Evolutionary conservation across 257 asterid species (phyloP).

Genomic region (Fraxinus pennsylvanica): DNA sequence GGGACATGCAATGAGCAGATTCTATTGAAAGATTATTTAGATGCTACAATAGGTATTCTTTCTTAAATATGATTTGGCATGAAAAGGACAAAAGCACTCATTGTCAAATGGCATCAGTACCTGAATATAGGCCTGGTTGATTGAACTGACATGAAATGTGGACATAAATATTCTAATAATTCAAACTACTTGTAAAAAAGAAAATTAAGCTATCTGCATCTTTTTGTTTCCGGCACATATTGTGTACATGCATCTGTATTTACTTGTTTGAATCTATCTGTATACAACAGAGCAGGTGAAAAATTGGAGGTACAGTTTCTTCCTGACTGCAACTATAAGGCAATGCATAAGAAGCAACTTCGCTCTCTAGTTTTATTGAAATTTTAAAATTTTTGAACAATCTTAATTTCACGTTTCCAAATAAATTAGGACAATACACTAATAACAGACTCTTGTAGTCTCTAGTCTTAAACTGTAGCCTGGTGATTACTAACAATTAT

Average conservation of each 20-base stretch:
- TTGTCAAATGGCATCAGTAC: not conserved
- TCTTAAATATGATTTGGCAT: constrained; percentile 3
- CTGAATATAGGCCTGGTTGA: not conserved
- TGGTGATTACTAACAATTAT: not conserved
- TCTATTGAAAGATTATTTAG: constrained; percentile 66
- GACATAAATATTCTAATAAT: not conserved
- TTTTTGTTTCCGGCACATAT: not conserved
- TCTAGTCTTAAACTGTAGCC: not conserved
- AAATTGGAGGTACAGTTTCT: not conserved
- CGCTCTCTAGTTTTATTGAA: not conserved
- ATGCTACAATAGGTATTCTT: constrained; percentile 58
- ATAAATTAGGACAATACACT: not conserved
- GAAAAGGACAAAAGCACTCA: not conserved
- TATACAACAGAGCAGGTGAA: not conserved
- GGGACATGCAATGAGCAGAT: constrained; percentile 64
- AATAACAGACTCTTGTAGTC: not conserved
- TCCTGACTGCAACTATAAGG: not conserved
- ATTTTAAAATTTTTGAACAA: not conserved
- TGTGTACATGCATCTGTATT: not conserved
- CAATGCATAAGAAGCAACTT: not conserved
- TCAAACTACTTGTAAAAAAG: not conserved
- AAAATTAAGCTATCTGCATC: not conserved
- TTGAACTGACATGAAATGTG: not conserved
- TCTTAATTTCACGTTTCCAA: not conserved
- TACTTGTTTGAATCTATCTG: not conserved